Evolutionary conservation across 805 yeast genomes (phyloP), one percentile per base, ranked within the genome.

Genomic region (Huiozyma sinensis): DNA sequence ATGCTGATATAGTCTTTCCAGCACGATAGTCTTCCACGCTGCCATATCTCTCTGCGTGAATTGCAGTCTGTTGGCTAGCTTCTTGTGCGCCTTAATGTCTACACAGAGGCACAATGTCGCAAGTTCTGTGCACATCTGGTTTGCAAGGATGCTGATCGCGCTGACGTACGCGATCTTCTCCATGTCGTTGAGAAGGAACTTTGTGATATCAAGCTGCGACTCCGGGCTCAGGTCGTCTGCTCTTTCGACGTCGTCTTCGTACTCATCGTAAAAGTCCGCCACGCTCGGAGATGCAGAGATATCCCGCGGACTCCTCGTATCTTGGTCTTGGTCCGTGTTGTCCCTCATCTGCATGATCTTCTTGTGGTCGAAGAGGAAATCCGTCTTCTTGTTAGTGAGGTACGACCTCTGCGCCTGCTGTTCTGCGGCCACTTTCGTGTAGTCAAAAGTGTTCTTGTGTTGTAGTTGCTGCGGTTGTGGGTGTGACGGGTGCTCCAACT

Each of bases 161-260:
- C 96, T 97, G 6, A 84, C 83, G 57, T 92, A 92, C 2, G 97
- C 97, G 48, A 89, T 81, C 55, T 85, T 81, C 60, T 92, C 96
- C 11, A 82, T 70, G 12, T 87, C 97, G 6, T 79, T 71, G 11
- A 92, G 70, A 76, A 92, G 75, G 27, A 78, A 75, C 58, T 81
- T 86, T 5, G 97, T 92, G 1, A 90, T 75, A 43, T 77, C 76
- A 50, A 92, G 67, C 45, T 89, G 94, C 41, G 54, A 50, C 17
- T 58, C 60, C 7, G 64, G 56, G 17, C 62, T 68, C 10, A 67
- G 51, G 24, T 71, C 73, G 17, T 54, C 53, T 30, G 52, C 51
- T 3, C 57, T 56, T 28, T 53, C 58, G 41, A 64, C 49, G 39
- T 62, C 70, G 11, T 67, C 65, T 41, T 61, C 65, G 30, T 67